Conservation (phyloP, 1,284 basidiomycete species). For the Psilocybe mexicana region DNA sequence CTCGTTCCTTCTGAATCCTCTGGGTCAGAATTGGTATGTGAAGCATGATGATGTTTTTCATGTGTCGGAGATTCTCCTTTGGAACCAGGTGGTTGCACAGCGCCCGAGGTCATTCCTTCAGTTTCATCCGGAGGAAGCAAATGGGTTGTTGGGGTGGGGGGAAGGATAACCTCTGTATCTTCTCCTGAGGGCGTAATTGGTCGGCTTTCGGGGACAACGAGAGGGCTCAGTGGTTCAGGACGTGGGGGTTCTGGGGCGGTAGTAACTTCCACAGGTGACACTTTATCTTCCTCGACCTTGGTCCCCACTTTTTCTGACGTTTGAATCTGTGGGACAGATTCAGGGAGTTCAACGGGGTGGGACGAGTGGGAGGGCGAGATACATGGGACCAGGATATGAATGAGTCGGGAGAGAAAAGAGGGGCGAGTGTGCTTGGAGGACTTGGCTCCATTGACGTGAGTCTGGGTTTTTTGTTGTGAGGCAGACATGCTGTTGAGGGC, state of each 20-base stretch:
- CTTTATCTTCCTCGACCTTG: constrained; percentile 17
- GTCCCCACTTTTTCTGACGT: constrained; percentile 18
- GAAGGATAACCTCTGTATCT: constrained; percentile 46
- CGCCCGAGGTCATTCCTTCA: constrained; percentile 55
- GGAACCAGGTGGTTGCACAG: constrained; percentile 58
- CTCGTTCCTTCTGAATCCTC: constrained; percentile 49
- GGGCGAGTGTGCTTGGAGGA: constrained; percentile 24
- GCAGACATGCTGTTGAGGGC: constrained; percentile 14
- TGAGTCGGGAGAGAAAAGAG: constrained; percentile 37
- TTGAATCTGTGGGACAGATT: constrained; percentile 18
- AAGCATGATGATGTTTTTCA: constrained; percentile 31
- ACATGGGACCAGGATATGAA: constrained; percentile 40
- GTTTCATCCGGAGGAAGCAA: constrained; percentile 52
- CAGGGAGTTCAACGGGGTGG: constrained; percentile 35
- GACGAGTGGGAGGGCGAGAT: constrained; percentile 34
- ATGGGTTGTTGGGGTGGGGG: constrained; percentile 57
- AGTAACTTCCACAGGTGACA: constrained; percentile 8
- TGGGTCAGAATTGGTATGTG: constrained; percentile 32
- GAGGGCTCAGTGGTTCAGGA: constrained; percentile 21
- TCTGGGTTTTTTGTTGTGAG: constrained; percentile 14
- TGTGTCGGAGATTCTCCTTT: constrained; percentile 41
- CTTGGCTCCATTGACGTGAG: constrained; percentile 19
- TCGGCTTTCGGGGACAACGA: constrained; percentile 17
- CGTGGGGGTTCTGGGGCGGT: constrained; percentile 16
- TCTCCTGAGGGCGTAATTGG: constrained; percentile 21